These are phyloP conservation scores for Pyrenophora graminea DNA, from an alignment of 2,329 filamentous ascomycete genomes.

Conservation along the genomic window DNA sequence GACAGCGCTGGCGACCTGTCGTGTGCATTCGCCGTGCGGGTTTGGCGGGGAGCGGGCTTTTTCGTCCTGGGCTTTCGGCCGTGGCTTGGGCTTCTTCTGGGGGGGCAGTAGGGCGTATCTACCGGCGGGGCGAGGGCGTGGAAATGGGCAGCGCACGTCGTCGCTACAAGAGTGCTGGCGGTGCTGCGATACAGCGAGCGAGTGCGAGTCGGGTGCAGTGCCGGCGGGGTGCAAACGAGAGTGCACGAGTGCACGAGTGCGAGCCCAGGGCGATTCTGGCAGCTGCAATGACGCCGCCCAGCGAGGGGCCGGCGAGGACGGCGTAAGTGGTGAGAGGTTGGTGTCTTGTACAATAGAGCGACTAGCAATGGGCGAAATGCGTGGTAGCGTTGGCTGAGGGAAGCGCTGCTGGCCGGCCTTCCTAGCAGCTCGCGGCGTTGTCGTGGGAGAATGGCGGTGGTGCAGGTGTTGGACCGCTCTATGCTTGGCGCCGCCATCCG, in stretches of 20 bases:
- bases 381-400: constrained; percentile 11
- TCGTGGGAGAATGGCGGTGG: constrained; percentile 15
- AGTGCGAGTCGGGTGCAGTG: constrained; percentile 18
- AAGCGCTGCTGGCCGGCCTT: constrained; percentile 14
- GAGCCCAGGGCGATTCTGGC: constrained; percentile 4
- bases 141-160: too few relatives aligned
- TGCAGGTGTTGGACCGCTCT: constrained; percentile 13
- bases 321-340: neutral
- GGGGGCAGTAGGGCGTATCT: constrained; percentile 13
- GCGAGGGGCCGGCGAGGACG: constrained; percentile 11
- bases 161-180: too few relatives aligned
- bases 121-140: neutral
- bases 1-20: constrained; percentile 15
- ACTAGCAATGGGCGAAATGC: constrained; percentile 13
- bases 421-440: constrained; percentile 17
- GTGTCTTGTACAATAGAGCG: constrained; percentile 4
- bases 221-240: constrained; percentile 8
- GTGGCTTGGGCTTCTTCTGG: constrained; percentile 19
- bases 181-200: constrained; percentile 8
- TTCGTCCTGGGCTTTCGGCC: constrained; percentile 1
- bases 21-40: constrained; percentile 32
- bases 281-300: constrained; percentile 12
- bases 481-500: constrained; percentile 14
- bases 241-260: neutral
- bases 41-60: neutral